phyloP scores from a whole-genome alignment of 495 filamentous ascomycete genomes.

The Zalerion maritima region DNA sequence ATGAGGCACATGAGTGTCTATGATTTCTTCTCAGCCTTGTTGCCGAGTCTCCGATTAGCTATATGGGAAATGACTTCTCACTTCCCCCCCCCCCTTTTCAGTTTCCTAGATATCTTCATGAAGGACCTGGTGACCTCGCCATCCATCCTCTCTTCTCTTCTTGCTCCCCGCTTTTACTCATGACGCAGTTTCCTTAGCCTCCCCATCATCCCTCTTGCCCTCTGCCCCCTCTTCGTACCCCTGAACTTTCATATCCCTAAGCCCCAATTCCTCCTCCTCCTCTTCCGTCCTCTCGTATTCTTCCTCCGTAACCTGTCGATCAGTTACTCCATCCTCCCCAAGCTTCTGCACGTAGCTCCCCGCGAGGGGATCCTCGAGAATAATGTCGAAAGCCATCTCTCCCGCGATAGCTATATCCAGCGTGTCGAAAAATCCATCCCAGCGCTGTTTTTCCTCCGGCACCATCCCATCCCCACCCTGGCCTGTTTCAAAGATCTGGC shows the following conservation, averaged over 20 bases:
- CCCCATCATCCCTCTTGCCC: too few species aligned
- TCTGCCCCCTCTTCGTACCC: constrained; percentile 50
- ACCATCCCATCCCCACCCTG: constrained; percentile 59
- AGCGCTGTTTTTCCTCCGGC: constrained; percentile 45
- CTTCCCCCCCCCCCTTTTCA: too few species aligned
- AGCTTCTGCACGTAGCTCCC: constrained; percentile 88
- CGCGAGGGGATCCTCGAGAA: constrained; percentile 77
- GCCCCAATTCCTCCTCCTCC: constrained; percentile 82
- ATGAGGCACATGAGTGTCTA: too few species aligned
- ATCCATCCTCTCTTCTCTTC: too few species aligned
- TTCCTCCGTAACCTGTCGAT: constrained; percentile 65
- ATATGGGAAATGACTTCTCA: too few species aligned
- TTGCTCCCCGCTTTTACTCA: too few species aligned
- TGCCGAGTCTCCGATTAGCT: too few species aligned
- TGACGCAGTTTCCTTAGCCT: too few species aligned
- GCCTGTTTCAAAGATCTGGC: constrained; percentile 68
- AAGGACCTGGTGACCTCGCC: too few species aligned
- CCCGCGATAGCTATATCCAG: constrained; percentile 69
- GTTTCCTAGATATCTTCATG: too few species aligned
- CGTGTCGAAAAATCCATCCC: constrained; percentile 65
- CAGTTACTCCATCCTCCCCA: constrained; percentile 49
- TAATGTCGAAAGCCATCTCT: constrained; percentile 68
- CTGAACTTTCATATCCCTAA: constrained; percentile 85
- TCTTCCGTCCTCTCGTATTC: constrained; percentile 79
- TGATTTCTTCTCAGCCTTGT: too few species aligned